Conservation (phyloP, 768 basidiomycete genomes). For the Phylloporus rhodoxanthus region DNA sequence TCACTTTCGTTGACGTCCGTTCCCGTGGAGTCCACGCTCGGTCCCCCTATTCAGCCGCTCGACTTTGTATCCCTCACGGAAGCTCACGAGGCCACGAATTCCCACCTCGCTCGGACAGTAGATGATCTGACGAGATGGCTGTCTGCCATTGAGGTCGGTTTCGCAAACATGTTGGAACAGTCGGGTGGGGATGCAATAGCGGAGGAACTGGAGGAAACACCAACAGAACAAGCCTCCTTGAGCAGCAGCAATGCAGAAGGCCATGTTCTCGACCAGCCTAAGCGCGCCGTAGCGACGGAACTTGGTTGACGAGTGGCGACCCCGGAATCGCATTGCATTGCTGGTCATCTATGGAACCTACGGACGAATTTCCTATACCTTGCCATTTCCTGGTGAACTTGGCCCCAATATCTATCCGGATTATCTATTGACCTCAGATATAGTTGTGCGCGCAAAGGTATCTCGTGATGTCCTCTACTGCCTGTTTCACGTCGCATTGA, state of each 20-base stretch:
- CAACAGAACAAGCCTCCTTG: conserved; percentile 19
- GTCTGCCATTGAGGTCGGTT: conserved; percentile 62
- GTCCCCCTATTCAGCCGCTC: conserved; percentile 55
- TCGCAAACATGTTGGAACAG: conserved; percentile 60
- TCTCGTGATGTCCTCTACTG: conserved; percentile 70
- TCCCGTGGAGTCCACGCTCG: conserved; percentile 28
- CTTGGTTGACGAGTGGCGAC: conserved; percentile 9
- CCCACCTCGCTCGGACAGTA: conserved; percentile 66
- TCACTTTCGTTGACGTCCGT: conserved; percentile 33
- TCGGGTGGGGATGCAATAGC: conserved; percentile 48
- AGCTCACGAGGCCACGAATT: conserved; percentile 53
- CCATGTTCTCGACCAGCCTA: conserved; percentile 5
- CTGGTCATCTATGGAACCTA: conserved; percentile 17
- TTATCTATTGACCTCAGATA: conserved; percentile 34
- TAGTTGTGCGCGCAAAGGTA: conserved; percentile 70
- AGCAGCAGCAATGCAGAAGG: conserved; percentile 6
- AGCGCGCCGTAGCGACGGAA: conserved; percentile 15
- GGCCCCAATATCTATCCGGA: conserved; percentile 9
- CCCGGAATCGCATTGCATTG: conserved; percentile 6
- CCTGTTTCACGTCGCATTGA: conserved; percentile 67
- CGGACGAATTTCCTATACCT: conserved; percentile 7
- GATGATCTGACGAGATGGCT: conserved; percentile 77
- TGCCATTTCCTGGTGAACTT: conserved; percentile 12
- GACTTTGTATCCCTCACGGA: conserved; percentile 57
- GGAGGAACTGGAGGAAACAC: conserved; percentile 54